Evolutionary conservation across 768 basidiomycete species (phyloP).

Genomic region (Saitozyma podzolica): DNA sequence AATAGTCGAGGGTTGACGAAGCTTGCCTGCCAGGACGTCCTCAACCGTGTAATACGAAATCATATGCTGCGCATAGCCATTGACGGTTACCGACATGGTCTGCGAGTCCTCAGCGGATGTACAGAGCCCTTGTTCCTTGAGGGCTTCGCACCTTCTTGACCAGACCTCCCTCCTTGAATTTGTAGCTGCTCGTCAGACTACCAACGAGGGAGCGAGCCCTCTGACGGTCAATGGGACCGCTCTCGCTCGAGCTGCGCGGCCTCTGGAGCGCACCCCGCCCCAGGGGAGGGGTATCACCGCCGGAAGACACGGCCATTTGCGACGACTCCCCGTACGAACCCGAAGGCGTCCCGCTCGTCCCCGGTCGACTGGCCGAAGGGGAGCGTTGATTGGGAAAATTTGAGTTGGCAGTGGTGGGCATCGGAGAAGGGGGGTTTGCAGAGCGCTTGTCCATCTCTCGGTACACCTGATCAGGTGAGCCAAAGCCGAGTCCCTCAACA

Average conservation of each 20-base stretch:
- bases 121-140: not conserved
- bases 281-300: constrained; percentile 8
- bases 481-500: no score
- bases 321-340: constrained; percentile 10
- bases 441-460: constrained; percentile 77
- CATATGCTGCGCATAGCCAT: constrained; percentile 82
- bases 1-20: constrained; percentile 81
- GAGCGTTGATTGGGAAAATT: constrained; percentile 11
- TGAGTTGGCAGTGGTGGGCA: not conserved
- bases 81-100: constrained; percentile 88
- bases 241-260: constrained; percentile 39
- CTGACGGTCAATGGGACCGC: constrained; percentile 62
- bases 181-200: constrained; percentile 86
- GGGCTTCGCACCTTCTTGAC: constrained; percentile 85
- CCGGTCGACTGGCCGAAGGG: constrained; percentile 1
- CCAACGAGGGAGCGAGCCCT: constrained; percentile 82
- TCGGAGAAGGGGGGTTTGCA: constrained; percentile 4
- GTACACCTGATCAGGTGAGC: constrained; percentile 62
- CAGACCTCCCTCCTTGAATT: constrained; percentile 87
- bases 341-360: no score
- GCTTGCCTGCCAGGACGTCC: constrained; percentile 83
- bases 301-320: constrained; percentile 5
- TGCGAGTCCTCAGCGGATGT: constrained; percentile 45
- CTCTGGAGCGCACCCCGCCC: constrained; percentile 31
- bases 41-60: constrained; percentile 93